Percentiles rank a stretch among this genome's conserved stretches.
Evolutionary conservation across 768 basidiomycete genomes (phyloP).

Genomic region (Rhizopogon roseolus): DNA sequence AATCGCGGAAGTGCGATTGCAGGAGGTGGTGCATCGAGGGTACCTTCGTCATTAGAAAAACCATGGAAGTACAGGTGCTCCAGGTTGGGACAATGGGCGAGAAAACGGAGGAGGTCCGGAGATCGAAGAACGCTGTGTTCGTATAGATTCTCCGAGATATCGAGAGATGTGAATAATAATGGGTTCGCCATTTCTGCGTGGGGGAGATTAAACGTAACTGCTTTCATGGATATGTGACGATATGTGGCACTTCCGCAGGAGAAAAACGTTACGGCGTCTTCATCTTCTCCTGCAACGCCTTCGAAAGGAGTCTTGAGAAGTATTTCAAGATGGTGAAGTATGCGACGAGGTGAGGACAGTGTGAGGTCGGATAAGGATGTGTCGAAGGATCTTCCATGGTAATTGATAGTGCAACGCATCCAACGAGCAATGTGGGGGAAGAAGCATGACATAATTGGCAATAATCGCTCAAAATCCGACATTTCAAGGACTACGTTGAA

Average conservation of each 20-base stretch:
- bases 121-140: constrained; percentile 40
- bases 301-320: constrained; percentile 21
- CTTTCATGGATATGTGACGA: constrained; percentile 41
- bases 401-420: constrained; percentile 44
- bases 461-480: constrained; percentile 42
- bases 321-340: constrained; percentile 25
- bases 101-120: constrained; percentile 51
- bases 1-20: constrained; percentile 54
- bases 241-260: constrained; percentile 29
- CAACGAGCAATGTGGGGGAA: constrained; percentile 55
- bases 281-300: constrained; percentile 5
- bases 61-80: constrained; percentile 56
- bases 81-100: constrained; percentile 56
- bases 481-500: constrained; percentile 53
- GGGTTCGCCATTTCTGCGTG: constrained; percentile 35
- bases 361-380: constrained; percentile 22
- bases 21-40: constrained; percentile 24
- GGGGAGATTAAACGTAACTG: constrained; percentile 49
- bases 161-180: constrained; percentile 52
- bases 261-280: constrained; percentile 22
- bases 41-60: constrained; percentile 41
- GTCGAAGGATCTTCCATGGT: constrained; percentile 25
- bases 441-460: constrained; percentile 62
- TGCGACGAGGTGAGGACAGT: constrained; percentile 10
- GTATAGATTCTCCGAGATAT: constrained; percentile 46